These are phyloP conservation scores for Eutrema salsugineum DNA, from an alignment of 441 rosid genomes.

Conservation along the genomic window DNA sequence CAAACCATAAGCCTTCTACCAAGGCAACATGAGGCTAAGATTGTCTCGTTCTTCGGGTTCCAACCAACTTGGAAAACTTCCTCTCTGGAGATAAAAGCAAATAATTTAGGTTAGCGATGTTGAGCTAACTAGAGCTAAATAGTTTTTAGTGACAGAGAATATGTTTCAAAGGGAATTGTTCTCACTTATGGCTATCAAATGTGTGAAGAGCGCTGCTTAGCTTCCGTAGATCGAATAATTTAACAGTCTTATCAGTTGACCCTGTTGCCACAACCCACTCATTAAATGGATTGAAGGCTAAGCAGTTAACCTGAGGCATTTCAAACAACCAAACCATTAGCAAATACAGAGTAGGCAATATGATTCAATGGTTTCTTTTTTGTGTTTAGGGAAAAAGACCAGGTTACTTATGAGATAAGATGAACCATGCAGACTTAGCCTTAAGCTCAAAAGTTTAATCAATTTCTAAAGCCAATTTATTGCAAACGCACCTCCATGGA, in stretches of 20 bases:
- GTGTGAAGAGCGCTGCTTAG: slow-evolving; percentile 82
- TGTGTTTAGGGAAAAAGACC: background rate
- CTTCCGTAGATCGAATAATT: slow-evolving; percentile 89
- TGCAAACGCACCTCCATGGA: slow-evolving; percentile 66
- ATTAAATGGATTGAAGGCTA: slow-evolving; percentile 95
- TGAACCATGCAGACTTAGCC: background rate
- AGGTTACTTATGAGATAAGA: background rate
- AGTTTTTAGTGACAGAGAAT: background rate
- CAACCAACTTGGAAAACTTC: slow-evolving; percentile 98
- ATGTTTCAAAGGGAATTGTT: background rate
- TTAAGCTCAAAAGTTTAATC: background rate
- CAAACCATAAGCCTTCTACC: slow-evolving; percentile 98
- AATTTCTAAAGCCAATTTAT: background rate
- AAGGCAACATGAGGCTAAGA: slow-evolving; percentile 91
- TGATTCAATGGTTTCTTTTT: background rate
- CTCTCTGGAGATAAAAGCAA: slow-evolving; percentile 48
- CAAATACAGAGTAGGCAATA: background rate
- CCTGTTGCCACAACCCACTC: slow-evolving; percentile 98
- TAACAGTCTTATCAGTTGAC: slow-evolving; percentile 94
- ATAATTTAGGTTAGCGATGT: slow-evolving; percentile 1
- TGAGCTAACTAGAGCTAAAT: background rate
- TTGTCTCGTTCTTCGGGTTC: slow-evolving; percentile 93
- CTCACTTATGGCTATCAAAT: slow-evolving; percentile 92
- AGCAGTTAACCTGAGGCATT: slow-evolving; percentile 75
- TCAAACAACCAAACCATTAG: slow-evolving; percentile 3